Conservation (phyloP, 202 grass and related monocot genomes). For the Panicum hallii region DNA sequence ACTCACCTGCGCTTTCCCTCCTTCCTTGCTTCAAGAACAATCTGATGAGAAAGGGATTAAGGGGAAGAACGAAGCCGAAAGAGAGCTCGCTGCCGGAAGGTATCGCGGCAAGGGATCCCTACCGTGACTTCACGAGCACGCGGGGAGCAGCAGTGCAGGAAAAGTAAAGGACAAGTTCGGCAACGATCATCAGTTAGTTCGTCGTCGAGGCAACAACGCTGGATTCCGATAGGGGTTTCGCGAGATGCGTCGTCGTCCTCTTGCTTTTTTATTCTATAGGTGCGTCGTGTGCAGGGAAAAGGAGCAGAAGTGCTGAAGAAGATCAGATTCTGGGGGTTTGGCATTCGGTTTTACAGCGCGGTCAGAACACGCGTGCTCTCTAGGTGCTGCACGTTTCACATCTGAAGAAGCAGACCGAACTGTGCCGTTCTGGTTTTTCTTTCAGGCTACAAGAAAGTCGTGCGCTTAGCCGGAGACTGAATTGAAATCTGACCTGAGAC, state of each 20-base stretch:
- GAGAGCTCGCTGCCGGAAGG: background rate
- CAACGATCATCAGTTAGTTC: background rate
- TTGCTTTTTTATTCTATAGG: background rate
- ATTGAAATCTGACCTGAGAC: background rate
- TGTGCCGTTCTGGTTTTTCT: background rate
- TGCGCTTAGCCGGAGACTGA: slow-evolving; percentile 14
- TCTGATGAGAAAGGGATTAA: background rate
- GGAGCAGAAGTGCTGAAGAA: background rate
- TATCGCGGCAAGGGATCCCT: slow-evolving; percentile 48
- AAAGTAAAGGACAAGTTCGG: slow-evolving; percentile 46
- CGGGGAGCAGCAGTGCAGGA: slow-evolving; percentile 21
- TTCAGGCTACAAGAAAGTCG: background rate
- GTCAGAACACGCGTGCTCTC: background rate
- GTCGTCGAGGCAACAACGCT: background rate
- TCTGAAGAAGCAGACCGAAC: background rate
- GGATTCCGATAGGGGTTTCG: background rate
- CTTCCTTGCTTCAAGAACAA: slow-evolving; percentile 51
- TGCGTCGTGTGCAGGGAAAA: slow-evolving; percentile 3
- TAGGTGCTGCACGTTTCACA: background rate
- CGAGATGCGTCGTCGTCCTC: background rate
- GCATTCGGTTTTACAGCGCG: background rate
- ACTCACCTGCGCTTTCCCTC: background rate
- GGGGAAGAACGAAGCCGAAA: too few relatives aligned
- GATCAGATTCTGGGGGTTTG: background rate
- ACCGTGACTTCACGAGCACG: background rate